A percentile compares a stretch with the other conserved stretches of the same genome.
Conservation (phyloP, 352 stramenopile species). For the Phytophthora multivora region DNA sequence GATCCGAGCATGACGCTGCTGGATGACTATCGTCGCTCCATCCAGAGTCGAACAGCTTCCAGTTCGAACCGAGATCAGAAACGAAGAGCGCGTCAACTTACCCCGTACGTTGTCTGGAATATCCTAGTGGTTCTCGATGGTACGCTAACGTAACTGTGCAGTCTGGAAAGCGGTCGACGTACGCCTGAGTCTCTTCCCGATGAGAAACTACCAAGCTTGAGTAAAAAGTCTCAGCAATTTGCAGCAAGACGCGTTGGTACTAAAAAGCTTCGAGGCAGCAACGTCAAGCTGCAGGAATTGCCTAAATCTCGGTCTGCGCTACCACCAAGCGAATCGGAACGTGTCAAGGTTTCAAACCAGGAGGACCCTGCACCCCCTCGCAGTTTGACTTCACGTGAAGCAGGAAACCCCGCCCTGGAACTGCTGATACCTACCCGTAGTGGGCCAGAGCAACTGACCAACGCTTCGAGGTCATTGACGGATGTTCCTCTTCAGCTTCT, state of each 20-base stretch:
- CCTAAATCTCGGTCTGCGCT: constrained; percentile 1
- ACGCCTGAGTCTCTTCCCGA: constrained; percentile 18
- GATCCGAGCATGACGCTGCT: constrained; percentile 59
- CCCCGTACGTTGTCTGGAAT: constrained; percentile 38
- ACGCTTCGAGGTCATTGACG: constrained; percentile 5
- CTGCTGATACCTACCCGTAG: constrained; percentile 22
- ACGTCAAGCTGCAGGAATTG: constrained; percentile 31
- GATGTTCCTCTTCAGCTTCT: constrained; percentile 74
- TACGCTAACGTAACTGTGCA: neutral
- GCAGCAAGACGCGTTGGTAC: neutral
- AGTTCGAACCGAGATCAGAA: constrained; percentile 24
- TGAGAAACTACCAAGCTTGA: neutral
- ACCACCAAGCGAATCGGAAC: constrained; percentile 1
- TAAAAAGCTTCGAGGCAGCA: constrained; percentile 23
- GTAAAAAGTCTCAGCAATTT: neutral
- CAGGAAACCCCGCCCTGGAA: constrained; percentile 24
- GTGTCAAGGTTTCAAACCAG: constrained; percentile 33
- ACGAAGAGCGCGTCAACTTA: constrained; percentile 41
- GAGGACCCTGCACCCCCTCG: constrained; percentile 21
- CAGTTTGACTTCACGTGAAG: neutral
- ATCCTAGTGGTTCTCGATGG: neutral
- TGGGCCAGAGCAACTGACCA: constrained; percentile 7
- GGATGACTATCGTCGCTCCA: constrained; percentile 60
- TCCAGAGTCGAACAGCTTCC: constrained; percentile 37
- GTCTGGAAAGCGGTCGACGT: constrained; percentile 23